Base-by-base conservation (phyloP, 2,329 filamentous ascomycete genomes). In the Paecilomyces variotii region DNA sequence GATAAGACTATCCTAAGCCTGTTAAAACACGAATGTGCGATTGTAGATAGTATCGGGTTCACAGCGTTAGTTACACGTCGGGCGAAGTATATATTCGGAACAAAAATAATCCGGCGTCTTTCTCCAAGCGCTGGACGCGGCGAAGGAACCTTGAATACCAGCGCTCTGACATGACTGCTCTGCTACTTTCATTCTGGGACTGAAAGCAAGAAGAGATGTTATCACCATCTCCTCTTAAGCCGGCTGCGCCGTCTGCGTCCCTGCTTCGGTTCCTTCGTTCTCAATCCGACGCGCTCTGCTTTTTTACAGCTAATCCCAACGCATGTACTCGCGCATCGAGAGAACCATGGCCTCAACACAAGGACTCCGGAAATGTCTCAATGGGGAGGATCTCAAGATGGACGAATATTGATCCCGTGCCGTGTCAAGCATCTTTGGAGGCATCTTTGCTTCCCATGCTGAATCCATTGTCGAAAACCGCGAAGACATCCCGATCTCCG, bases 261-360 rank as follows among this genome's bases (percentile, higher is more conserved):
- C 82, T 93, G 24, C 79, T 94, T 62, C 86, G 85, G 64, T 93
- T 90, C 72, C 80, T 94, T 62, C 86, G 85, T 64, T 83, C 80
- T 57, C 89, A 92, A 72, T 85, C 88, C 63, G 82, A 88, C 65
- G 78, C 79, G 57, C 69, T 82, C 53, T 78, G 75, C 62, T 82
- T 84, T 66, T 80, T 82, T 71, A 76, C 70, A 57, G 70, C 76
- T 57, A 78, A 76, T 53, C 55, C 65, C 50, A 65, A 68, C 59
- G 54, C 64, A 64, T 68, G 68, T 55, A 62, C 61, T 55, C 61
- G 59, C 57, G 59, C 56, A 26, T 56, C 49, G 53, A 12, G 10
- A 57, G 45, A 53, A 53, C 32, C 45, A 45, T 27, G n/a, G 51
- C 50, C 11, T 54, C 58, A 45, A 19, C 2, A 9, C n/a, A 45